Percentiles rank a stretch among this genome's conserved stretches.
These are phyloP conservation scores for Lentinula aciculospora DNA, from an alignment of 768 basidiomycete species.

Conservation along the genomic window DNA sequence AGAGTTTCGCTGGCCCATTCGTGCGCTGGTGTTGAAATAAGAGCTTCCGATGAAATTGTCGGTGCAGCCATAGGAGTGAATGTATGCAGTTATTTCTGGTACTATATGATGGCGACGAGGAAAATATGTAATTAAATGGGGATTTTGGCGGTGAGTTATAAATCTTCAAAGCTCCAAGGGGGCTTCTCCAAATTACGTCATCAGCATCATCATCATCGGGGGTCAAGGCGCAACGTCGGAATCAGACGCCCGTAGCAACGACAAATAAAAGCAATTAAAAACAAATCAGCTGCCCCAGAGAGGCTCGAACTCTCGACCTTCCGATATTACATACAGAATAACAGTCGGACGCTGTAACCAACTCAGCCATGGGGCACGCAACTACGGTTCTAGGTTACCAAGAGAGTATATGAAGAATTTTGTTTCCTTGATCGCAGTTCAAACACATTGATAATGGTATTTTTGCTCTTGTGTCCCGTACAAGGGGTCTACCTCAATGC, in stretches of 20 bases:
- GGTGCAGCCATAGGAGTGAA: neutral
- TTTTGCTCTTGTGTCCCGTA: no score
- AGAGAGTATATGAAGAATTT: no score
- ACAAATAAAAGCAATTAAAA: no score
- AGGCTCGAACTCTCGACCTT: slow-evolving; percentile 7
- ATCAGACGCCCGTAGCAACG: neutral
- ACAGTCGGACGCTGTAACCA: slow-evolving; percentile 79
- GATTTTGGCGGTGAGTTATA: neutral
- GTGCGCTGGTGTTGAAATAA: neutral
- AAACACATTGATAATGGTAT: no score
- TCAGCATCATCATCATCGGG: neutral
- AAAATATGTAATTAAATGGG: neutral
- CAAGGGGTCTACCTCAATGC: no score
- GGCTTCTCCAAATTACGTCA: neutral
- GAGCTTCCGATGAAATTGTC: neutral
- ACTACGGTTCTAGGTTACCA: no score
- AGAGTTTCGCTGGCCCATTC: slow-evolving; percentile 1
- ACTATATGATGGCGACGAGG: no score
- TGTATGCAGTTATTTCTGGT: neutral
- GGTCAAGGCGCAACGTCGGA: neutral
- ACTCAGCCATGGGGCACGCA: slow-evolving; percentile 78
- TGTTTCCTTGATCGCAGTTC: no score
- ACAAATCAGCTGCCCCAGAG: slow-evolving; percentile 5
- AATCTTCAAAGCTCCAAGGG: neutral
- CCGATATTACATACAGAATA: slow-evolving; percentile 19